These are phyloP conservation scores for Tulasnella sp. DNA, from an alignment of 768 basidiomycete genomes.

Conservation along the genomic window DNA sequence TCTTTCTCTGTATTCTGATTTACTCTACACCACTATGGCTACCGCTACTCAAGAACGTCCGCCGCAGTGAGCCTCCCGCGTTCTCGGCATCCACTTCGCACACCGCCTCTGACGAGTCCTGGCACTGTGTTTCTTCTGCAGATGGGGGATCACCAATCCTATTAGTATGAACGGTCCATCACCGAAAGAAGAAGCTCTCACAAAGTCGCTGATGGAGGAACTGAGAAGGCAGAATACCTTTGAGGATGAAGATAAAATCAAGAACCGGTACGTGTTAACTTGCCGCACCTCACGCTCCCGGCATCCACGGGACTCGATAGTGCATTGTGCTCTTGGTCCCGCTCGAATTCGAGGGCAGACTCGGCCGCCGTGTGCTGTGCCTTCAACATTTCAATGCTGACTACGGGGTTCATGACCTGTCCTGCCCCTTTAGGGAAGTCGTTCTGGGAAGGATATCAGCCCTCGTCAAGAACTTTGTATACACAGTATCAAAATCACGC, in stretches of 20 bases:
- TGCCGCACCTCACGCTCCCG: neutral
- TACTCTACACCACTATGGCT: neutral
- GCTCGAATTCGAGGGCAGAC: neutral
- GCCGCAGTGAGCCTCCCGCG: slow-evolving; percentile 1
- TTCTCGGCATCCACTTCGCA: neutral
- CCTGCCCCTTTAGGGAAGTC: slow-evolving; percentile 56
- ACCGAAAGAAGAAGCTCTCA: slow-evolving; percentile 74
- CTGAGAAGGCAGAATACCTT: slow-evolving; percentile 77
- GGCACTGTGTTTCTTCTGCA: neutral
- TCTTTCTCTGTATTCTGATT: neutral
- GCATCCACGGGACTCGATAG: neutral
- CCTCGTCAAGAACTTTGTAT: slow-evolving; percentile 89
- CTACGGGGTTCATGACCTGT: neutral
- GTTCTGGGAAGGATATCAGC: slow-evolving; percentile 84
- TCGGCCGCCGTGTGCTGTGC: slow-evolving; percentile 1
- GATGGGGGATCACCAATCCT: slow-evolving; percentile 67
- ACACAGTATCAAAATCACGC: slow-evolving; percentile 61
- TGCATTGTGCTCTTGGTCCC: neutral
- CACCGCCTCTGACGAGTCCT: neutral
- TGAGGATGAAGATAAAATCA: slow-evolving; percentile 80
- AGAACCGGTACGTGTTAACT: slow-evolving; percentile 62
- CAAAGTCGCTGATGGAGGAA: slow-evolving; percentile 81
- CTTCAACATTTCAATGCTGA: neutral
- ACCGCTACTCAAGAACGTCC: slow-evolving; percentile 2
- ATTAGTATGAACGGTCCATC: slow-evolving; percentile 71